Evolutionary conservation across 257 asterid species (phyloP).

Genomic region (Craterostigma plantagineum): DNA sequence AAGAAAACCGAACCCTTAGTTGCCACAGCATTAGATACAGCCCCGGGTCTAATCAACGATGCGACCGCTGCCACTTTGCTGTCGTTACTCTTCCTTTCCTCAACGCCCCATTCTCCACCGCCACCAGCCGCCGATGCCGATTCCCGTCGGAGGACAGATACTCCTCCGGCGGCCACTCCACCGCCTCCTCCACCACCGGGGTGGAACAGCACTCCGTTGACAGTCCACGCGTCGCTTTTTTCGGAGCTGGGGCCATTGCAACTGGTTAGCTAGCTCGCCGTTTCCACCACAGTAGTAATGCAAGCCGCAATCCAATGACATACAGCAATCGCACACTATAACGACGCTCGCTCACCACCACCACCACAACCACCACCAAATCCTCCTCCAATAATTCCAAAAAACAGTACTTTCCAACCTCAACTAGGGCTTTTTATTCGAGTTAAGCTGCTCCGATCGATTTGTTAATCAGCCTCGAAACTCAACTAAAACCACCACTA

Average conservation of each 20-base stretch:
- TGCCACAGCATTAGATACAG: constrained; percentile 23
- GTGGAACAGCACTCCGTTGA: constrained; percentile 13
- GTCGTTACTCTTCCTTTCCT: constrained; percentile 17
- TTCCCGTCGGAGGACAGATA: constrained; percentile 21
- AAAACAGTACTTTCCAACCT: not conserved
- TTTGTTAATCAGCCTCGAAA: too few relatives aligned
- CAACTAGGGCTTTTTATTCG: not conserved
- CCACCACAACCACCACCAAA: constrained; percentile 11
- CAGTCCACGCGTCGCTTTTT: constrained; percentile 50
- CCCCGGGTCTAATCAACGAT: constrained; percentile 22
- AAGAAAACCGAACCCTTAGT: constrained; percentile 19
- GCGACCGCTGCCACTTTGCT: constrained; percentile 13
- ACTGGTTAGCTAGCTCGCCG: constrained; percentile 60
- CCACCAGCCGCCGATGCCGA: constrained; percentile 21
- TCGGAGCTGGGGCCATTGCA: constrained; percentile 87
- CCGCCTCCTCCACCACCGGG: too few relatives aligned
- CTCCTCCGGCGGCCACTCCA: constrained; percentile 8
- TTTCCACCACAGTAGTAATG: constrained; percentile 33
- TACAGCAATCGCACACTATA: constrained; percentile 33
- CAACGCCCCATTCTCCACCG: constrained; percentile 23
- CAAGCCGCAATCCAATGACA: constrained; percentile 48
- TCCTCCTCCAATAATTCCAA: not conserved
- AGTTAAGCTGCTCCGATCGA: not conserved
- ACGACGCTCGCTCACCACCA: constrained; percentile 22
- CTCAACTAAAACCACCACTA: too few relatives aligned